Percentiles rank a stretch among this genome's conserved stretches.
phyloP scores from a whole-genome alignment of 371 early-diverging fungal species.

The Haplosporangium sp. region DNA sequence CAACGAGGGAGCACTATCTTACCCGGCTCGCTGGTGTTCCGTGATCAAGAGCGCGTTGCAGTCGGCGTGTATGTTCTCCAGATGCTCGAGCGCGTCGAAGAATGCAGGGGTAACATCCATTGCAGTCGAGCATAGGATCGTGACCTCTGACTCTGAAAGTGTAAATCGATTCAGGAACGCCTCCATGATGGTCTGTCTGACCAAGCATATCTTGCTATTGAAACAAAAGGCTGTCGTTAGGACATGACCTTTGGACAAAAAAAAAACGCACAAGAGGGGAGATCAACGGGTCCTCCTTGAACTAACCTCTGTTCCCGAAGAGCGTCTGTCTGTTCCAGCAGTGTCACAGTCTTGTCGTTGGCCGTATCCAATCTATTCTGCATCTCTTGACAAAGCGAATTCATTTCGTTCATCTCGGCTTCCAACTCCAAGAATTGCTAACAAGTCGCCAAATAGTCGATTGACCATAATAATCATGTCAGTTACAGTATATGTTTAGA shows the following conservation, averaged over 20 bases:
- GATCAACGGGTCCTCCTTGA: constrained; percentile 32
- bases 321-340: constrained; percentile 75
- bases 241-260: background rate
- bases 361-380: constrained; percentile 65
- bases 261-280: background rate
- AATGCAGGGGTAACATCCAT: constrained; percentile 68
- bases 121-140: constrained; percentile 62
- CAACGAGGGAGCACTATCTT: constrained; percentile 10
- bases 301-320: constrained; percentile 67
- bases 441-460: background rate
- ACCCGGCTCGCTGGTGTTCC: constrained; percentile 83
- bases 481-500: background rate
- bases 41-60: constrained; percentile 82
- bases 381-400: constrained; percentile 71
- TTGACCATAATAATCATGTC: constrained; percentile 4
- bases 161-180: constrained; percentile 78
- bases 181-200: constrained; percentile 63
- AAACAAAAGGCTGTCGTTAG: background rate
- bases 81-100: constrained; percentile 78
- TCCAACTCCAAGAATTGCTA: constrained; percentile 71
- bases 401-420: constrained; percentile 67
- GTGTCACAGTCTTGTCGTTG: constrained; percentile 64
- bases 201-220: constrained; percentile 62
- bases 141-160: constrained; percentile 72
- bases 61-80: constrained; percentile 80